Evolutionary conservation across 345 rosid species (phyloP).

Genomic region (Populus simonii): DNA sequence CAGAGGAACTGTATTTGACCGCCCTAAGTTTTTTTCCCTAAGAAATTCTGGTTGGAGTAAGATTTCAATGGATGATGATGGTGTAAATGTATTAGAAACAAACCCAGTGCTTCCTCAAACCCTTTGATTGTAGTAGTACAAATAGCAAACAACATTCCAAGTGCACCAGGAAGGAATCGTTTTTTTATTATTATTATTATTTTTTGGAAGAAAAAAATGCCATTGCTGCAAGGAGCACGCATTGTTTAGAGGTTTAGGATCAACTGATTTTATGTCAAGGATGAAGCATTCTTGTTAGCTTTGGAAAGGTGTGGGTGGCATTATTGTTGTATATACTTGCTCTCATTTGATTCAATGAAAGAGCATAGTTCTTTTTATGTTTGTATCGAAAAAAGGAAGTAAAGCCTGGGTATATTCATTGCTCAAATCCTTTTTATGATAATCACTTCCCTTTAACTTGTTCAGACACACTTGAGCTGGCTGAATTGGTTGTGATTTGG

Average conservation of each 20-base stretch:
- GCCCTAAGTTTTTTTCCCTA: slow-evolving; percentile 59
- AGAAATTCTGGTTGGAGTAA: slow-evolving; percentile 68
- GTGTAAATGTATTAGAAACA: slow-evolving; percentile 37
- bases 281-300: slow-evolving; percentile 10
- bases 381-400: neutral
- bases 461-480: no score
- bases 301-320: neutral
- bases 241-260: slow-evolving; percentile 15
- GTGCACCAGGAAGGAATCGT: neutral
- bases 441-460: no score
- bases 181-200: neutral
- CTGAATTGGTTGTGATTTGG: no score
- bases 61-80: slow-evolving; percentile 51
- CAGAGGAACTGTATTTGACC: slow-evolving; percentile 64
- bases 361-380: neutral
- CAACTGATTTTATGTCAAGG: slow-evolving; percentile 3
- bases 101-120: slow-evolving; percentile 37
- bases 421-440: no score
- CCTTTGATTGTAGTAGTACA: slow-evolving; percentile 17
- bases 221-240: no score
- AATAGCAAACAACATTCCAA: neutral
- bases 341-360: slow-evolving; percentile 14
- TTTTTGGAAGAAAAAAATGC: neutral
- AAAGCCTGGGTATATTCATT: neutral
- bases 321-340: slow-evolving; percentile 23